These are phyloP conservation scores for Pelagomonas calceolata DNA, from an alignment of 108 stramenopile species.

Conservation along the genomic window DNA sequence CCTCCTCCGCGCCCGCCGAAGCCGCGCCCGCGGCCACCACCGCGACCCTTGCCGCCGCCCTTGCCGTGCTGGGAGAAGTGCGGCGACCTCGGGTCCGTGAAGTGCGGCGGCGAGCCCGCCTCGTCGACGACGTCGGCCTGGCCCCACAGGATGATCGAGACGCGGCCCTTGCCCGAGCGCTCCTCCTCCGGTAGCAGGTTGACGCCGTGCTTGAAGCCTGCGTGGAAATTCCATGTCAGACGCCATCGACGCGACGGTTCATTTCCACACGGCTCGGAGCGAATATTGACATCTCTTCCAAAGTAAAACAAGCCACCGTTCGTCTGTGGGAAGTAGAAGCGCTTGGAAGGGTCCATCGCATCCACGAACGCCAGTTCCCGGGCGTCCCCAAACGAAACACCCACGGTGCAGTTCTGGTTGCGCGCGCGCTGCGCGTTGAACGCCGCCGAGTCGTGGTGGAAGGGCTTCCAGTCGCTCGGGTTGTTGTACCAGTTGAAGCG, in stretches of 20 bases:
- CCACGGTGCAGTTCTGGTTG: conserved; percentile 72
- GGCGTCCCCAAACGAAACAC: conserved; percentile 60
- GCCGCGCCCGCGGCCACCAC: too few species aligned
- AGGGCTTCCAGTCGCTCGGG: conserved; percentile 70
- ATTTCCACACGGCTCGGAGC: too few species aligned
- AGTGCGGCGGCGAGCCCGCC: conserved; percentile 55
- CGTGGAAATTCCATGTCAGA: background rate
- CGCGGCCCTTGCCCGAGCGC: conserved; percentile 50
- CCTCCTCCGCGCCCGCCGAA: too few species aligned
- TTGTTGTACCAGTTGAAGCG: conserved; percentile 79
- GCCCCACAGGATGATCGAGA: conserved; percentile 73
- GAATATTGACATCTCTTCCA: conserved; percentile 69
- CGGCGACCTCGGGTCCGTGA: too few species aligned
- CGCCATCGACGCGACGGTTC: background rate
- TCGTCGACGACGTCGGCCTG: conserved; percentile 55
- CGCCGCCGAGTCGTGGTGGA: conserved; percentile 80
- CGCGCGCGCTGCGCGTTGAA: conserved; percentile 62
- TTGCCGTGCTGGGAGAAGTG: too few species aligned
- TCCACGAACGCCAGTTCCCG: conserved; percentile 66
- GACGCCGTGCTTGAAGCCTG: conserved; percentile 45
- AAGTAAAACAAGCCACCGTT: conserved; percentile 73
- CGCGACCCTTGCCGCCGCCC: too few species aligned
- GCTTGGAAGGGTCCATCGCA: conserved; percentile 26
- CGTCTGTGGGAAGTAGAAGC: conserved; percentile 72
- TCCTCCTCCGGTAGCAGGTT: conserved; percentile 57